Percentiles rank a stretch among this genome's conserved stretches.
These are phyloP conservation scores for Pseudogymnoascus sp. DNA, from an alignment of 2,329 filamentous ascomycete species.

Conservation along the genomic window DNA sequence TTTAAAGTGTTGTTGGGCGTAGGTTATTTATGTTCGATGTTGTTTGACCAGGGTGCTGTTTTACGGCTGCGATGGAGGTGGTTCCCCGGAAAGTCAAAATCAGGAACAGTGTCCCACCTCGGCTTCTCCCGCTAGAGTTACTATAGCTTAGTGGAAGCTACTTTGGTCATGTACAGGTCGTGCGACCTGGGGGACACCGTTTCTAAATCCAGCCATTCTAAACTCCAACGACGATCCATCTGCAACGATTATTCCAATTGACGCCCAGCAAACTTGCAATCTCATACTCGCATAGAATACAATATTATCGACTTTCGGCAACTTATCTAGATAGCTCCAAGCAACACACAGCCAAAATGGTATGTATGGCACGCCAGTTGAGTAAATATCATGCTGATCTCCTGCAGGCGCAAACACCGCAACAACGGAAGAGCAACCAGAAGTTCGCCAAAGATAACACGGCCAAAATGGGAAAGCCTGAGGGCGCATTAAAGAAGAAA, in stretches of 20 bases:
- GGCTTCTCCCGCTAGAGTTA: conserved; percentile 2
- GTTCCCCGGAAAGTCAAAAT: conserved; percentile 6
- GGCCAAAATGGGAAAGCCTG: conserved; percentile 67
- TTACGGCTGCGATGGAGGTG: not conserved
- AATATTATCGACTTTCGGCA: conserved; percentile 2
- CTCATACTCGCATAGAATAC: not conserved
- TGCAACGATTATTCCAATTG: not conserved
- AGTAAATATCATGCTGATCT: not conserved
- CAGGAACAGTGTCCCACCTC: not conserved
- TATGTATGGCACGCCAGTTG: conserved; percentile 8
- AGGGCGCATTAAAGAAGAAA: conserved; percentile 58
- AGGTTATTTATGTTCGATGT: not conserved
- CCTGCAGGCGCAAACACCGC: conserved; percentile 68
- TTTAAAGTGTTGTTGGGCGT: not conserved
- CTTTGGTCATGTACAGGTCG: not conserved
- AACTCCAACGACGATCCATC: conserved; percentile 7
- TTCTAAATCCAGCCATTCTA: conserved; percentile 1
- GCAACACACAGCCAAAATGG: conserved; percentile 17
- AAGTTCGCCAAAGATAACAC: conserved; percentile 70
- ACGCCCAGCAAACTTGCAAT: not conserved
- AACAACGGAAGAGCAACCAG: conserved; percentile 74
- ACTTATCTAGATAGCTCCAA: not conserved
- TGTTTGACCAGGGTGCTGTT: conserved; percentile 2
- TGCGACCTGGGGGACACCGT: conserved; percentile 9
- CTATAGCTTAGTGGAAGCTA: conserved; percentile 3